Conservation (phyloP, 2,329 filamentous ascomycete species). For the Pseudogymnoascus sp. region DNA sequence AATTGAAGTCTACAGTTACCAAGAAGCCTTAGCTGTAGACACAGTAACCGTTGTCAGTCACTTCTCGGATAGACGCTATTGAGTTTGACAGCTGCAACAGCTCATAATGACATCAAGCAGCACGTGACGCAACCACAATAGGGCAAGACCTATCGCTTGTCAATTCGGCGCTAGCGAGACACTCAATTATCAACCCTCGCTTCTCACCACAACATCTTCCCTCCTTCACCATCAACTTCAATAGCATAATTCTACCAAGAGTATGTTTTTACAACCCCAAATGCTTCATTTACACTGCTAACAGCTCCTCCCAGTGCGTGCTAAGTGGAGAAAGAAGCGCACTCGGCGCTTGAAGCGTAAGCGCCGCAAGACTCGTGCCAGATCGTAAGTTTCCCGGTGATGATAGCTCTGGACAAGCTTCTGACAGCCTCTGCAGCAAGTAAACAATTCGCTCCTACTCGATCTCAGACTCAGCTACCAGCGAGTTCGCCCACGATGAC, state of each 20-base stretch:
- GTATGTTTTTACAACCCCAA: conserved; percentile 26
- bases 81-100: neutral
- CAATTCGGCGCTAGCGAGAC: conserved; percentile 8
- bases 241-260: conserved; percentile 34
- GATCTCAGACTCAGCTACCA: conserved; percentile 32
- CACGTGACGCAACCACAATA: neutral
- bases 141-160: conserved; percentile 9
- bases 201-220: conserved; percentile 7
- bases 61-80: neutral
- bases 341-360: conserved; percentile 98
- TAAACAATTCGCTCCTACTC: conserved; percentile 35
- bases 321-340: conserved; percentile 99
- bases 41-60: neutral
- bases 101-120: neutral
- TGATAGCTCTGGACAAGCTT: neutral
- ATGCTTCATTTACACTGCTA: conserved; percentile 28
- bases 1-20: neutral
- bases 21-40: neutral
- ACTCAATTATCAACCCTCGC: conserved; percentile 6
- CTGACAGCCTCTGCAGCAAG: conserved; percentile 29
- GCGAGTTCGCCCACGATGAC: conserved; percentile 29
- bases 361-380: conserved; percentile 99
- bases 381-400: conserved; percentile 63
- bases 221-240: conserved; percentile 36
- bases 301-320: conserved; percentile 54